Evolutionary conservation across 805 yeast genomes (phyloP), one percentile per base, ranked within the genome.

Genomic region (Ogataea pignaliae): DNA sequence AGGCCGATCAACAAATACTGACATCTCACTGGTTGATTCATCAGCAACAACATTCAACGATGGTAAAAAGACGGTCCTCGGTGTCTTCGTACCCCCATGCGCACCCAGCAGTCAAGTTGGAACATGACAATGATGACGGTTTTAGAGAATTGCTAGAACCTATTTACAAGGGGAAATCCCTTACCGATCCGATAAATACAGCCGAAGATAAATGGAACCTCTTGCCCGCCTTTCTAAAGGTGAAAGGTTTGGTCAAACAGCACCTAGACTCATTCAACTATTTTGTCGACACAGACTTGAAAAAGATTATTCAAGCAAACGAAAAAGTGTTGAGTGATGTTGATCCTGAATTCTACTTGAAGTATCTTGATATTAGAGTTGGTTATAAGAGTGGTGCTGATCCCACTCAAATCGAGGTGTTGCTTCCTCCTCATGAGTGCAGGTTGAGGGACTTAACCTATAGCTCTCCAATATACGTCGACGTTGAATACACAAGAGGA

Each of bases 191-290:
- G 51, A 84, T 93, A 60, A 80, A 80, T 54, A 88, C 97, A 0
- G 93, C 95, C 10, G 88, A 88, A 55, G 99, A 93, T 66, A 93
- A 93, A 64, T 93, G 99, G 99, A 86, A 93, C 55, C 72, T 93
- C 38, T 69, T 93, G 34, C 99, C 99, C 0, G 99, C 99, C 0
- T 93, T 93, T 60, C 70, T 93, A 50, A 88, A 89, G 60, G 96
- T 93, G 37, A 93, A 93, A 63, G 99, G 99, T 43, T 70, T 93
- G 41, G 98, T 93, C 37, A 93, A 93, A 59, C 99, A 93, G 70
- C 99, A 93, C 71, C 72, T 93, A 60, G 99, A 93, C 61, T 93
- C 99, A n/a, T 93, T 88, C 74, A 91, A 93, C 61, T 93, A 88
- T 68, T 93, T 93, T 63, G 95, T 93, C 15, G 97, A 93, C 57